Base-by-base conservation (phyloP, 2,329 filamentous ascomycete species). In the Cordyceps militaris region DNA sequence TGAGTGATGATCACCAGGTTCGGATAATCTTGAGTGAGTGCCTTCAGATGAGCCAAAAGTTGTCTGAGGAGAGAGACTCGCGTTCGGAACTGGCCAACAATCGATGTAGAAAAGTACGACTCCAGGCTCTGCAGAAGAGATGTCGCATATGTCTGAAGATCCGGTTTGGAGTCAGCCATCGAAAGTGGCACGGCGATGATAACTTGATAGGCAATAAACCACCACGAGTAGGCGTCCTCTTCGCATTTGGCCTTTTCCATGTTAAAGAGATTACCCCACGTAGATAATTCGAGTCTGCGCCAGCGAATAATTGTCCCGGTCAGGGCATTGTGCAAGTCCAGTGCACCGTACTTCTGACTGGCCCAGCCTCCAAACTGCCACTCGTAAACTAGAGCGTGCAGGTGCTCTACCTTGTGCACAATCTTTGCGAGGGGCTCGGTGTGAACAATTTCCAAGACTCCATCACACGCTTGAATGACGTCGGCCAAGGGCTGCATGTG, bases 181-280 rank as follows among this genome's bases (percentile, higher is more conserved):
- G 83, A 80, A 56, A 89, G 76, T 0, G 92, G 88, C 10, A 86
- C 87, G 3, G 85, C 87, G 63, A 99, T 81, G 43, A 96, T 83
- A 4, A 87, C 90, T 71, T 97, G 91, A 66, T 97, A 99, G 1
- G 93, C 91, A 60, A 97, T 81, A 65, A 97, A 99, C 87, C 92
- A 99, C 94, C 94, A 99, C 16, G 88, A 87, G 65, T 85, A 86
- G 2, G 93, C 91, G 66, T 91, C 87, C 50, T 89, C 82, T 23
- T 86, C 78, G 64, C 86, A 91, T 65, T 88, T 91, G 55, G 83
- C 79, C 38, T 85, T 80, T 70, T 99, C 94, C 69, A 89, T 84
- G 63, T 96, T 90, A 60, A 99, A 87, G 3, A 99, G 73, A 43
- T 87, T 88, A 36, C 89, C 86, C 94, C 94, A 99, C 0, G 93